A percentile compares a stretch with the other conserved stretches of the same genome.
phyloP scores from a whole-genome alignment of 2,329 filamentous ascomycete species.

The Aureobasidium pullulans region DNA sequence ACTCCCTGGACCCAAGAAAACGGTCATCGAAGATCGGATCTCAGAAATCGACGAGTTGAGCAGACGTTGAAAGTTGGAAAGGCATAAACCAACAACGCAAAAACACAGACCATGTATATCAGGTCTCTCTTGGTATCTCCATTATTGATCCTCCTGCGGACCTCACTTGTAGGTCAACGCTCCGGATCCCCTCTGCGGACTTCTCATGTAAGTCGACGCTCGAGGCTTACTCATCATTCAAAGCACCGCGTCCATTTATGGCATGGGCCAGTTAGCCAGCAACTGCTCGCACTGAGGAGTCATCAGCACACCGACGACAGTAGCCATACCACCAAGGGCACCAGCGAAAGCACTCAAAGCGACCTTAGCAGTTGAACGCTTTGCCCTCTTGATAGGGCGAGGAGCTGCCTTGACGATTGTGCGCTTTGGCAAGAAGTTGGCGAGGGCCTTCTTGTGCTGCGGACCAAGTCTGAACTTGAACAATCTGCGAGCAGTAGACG shows the following conservation, averaged over 20 bases:
- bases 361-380: neutral
- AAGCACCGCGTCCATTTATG: neutral
- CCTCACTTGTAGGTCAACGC: too few species aligned
- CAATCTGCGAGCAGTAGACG: neutral
- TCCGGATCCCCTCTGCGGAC: neutral
- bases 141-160: too few species aligned
- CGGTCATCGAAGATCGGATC: too few species aligned
- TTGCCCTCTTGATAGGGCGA: constrained; percentile 1
- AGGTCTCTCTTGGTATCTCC: too few species aligned
- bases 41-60: too few species aligned
- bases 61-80: too few species aligned
- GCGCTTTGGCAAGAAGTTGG: neutral
- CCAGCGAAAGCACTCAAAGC: neutral
- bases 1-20: too few species aligned
- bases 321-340: neutral
- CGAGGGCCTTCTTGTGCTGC: neutral
- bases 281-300: constrained; percentile 4
- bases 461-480: neutral
- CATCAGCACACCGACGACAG: constrained; percentile 5
- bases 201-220: neutral
- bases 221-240: neutral
- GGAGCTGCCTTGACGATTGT: neutral
- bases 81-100: too few species aligned
- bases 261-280: neutral
- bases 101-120: too few species aligned